Evolutionary conservation across 2,329 filamentous ascomycete genomes (phyloP).

Genomic region (Aaosphaeria arxii): DNA sequence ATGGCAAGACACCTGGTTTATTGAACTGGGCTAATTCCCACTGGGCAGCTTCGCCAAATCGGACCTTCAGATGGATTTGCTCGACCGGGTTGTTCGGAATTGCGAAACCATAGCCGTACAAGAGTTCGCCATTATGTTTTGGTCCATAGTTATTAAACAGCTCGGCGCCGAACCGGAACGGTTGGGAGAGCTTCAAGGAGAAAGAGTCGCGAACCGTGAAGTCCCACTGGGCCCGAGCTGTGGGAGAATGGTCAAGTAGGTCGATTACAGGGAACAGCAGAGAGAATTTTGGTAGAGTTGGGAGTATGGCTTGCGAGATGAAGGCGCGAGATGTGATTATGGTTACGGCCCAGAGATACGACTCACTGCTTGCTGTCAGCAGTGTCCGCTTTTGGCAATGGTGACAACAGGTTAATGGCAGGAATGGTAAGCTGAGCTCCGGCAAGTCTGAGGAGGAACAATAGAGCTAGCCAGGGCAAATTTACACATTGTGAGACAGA

Average conservation of each 20-base stretch:
- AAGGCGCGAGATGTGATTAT: slow-evolving; percentile 53
- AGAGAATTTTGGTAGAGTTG: slow-evolving; percentile 24
- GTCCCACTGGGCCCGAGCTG: slow-evolving; percentile 48
- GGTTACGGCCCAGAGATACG: slow-evolving; percentile 51
- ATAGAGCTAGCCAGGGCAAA: no score
- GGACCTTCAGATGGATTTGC: slow-evolving; percentile 37
- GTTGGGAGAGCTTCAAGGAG: slow-evolving; percentile 35
- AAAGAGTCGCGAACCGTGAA: slow-evolving; percentile 31
- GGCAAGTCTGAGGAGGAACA: neutral
- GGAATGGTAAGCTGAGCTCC: neutral
- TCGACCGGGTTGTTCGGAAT: slow-evolving; percentile 47
- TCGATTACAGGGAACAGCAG: slow-evolving; percentile 52
- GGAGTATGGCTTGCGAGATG: slow-evolving; percentile 39
- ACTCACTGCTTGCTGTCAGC: slow-evolving; percentile 38
- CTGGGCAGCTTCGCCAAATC: slow-evolving; percentile 4
- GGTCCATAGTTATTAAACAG: slow-evolving; percentile 55
- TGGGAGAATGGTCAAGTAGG: slow-evolving; percentile 47
- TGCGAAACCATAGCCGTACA: slow-evolving; percentile 54
- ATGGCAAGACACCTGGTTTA: slow-evolving; percentile 17
- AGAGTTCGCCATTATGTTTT: slow-evolving; percentile 52
- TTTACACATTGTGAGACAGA: no score
- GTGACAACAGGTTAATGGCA: neutral
- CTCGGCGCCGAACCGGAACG: slow-evolving; percentile 34
- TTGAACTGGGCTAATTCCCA: slow-evolving; percentile 14
- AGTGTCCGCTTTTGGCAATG: neutral